Conservation (phyloP, 345 rosid species). For the Citrus glauca region DNA sequence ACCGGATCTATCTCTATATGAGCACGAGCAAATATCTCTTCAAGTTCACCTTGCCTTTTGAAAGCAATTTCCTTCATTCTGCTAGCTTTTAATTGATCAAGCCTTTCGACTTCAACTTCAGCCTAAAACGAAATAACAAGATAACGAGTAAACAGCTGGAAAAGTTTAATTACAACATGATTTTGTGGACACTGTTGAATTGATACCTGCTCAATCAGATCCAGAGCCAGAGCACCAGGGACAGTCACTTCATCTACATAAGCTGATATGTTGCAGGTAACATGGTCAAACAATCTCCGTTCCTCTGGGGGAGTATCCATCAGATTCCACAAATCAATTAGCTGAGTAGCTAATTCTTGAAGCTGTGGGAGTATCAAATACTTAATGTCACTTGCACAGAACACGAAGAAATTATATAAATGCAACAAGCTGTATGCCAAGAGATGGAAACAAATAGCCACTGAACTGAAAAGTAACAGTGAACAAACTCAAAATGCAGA, state of each 20-base stretch:
- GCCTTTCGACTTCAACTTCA: constrained; percentile 91
- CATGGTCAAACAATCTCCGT: constrained; percentile 74
- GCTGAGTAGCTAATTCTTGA: constrained; percentile 86
- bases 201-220: constrained; percentile 81
- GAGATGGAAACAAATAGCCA: not conserved
- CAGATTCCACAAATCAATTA: constrained; percentile 92
- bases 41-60: constrained; percentile 90
- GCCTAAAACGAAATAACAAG: constrained; percentile 43
- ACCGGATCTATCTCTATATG: constrained; percentile 81
- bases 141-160: constrained; percentile 21
- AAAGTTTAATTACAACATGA: not conserved
- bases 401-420: not conserved
- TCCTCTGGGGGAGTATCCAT: constrained; percentile 97
- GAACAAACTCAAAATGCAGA: not conserved
- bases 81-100: constrained; percentile 92
- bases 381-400: not conserved
- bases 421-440: not conserved
- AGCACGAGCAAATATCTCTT: constrained; percentile 77
- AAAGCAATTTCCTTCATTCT: constrained; percentile 97
- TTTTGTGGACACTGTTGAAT: not conserved
- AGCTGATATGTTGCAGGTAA: constrained; percentile 80
- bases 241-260: constrained; percentile 80
- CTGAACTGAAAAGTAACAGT: not conserved
- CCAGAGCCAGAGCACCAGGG: constrained; percentile 85
- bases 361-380: constrained; percentile 48